A percentile compares a stretch with the other conserved stretches of the same genome.
Evolutionary conservation across 768 basidiomycete genomes (phyloP).

Genomic region (Mycena indigotica): DNA sequence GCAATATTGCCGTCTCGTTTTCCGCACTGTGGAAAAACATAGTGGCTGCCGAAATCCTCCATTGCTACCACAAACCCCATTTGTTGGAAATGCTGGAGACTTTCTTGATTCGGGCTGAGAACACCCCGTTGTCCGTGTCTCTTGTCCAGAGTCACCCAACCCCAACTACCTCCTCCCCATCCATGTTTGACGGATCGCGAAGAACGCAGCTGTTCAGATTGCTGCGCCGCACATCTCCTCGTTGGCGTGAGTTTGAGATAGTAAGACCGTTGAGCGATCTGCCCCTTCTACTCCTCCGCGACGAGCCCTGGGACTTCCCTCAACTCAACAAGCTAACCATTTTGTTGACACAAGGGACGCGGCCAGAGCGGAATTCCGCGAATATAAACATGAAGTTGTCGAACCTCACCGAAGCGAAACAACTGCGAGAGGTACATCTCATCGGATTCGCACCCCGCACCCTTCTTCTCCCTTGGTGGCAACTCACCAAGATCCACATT

Average conservation of each 20-base stretch:
- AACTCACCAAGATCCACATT: conserved; percentile 8
- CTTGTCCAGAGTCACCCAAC: not conserved
- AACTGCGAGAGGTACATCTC: conserved; percentile 17
- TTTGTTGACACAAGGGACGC: conserved; percentile 2
- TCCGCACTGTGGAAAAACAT: conserved; percentile 12
- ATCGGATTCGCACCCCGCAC: conserved; percentile 15
- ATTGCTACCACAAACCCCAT: not conserved
- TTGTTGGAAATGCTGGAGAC: conserved; percentile 3
- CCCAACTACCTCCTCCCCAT: not conserved
- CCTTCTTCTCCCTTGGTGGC: conserved; percentile 15
- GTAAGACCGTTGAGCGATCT: conserved; percentile 13
- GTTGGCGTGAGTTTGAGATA: conserved; percentile 17
- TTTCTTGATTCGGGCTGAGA: conserved; percentile 8
- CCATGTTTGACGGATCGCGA: not conserved
- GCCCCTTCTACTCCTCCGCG: conserved; percentile 2
- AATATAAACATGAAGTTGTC: not conserved
- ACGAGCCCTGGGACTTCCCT: conserved; percentile 14
- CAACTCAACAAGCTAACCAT: conserved; percentile 15
- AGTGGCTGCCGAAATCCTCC: not conserved
- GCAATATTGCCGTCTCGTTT: conserved; percentile 4
- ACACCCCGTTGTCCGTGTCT: conserved; percentile 5
- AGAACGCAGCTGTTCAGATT: conserved; percentile 5
- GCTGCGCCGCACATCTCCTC: not conserved
- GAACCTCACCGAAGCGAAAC: conserved; percentile 6
- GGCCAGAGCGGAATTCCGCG: not conserved